A percentile compares a stretch with the other conserved stretches of the same genome.
Conservation (phyloP, 1,139 yeast species). For the Hemisphaericaspora xylanilytica region DNA sequence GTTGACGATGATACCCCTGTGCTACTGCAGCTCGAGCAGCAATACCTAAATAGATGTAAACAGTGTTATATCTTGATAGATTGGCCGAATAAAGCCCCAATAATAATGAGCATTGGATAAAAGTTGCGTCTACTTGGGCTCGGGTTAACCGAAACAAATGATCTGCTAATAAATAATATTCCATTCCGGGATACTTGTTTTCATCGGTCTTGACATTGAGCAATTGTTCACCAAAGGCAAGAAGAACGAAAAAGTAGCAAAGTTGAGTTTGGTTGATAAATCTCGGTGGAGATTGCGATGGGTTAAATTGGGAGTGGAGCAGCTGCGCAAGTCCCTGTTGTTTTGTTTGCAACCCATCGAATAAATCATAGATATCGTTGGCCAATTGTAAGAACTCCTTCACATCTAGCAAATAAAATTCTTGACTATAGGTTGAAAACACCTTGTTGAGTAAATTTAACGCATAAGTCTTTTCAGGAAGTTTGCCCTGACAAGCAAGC, state of each 20-base stretch:
- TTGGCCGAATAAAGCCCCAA: constrained; percentile 50
- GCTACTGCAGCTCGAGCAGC: constrained; percentile 48
- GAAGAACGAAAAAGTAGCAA: constrained; percentile 31
- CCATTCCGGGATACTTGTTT: constrained; percentile 30
- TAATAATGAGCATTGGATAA: constrained; percentile 45
- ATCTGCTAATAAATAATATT: constrained; percentile 38
- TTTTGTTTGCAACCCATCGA: constrained; percentile 20
- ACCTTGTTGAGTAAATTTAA: constrained; percentile 29
- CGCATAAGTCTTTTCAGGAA: constrained; percentile 31
- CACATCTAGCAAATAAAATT: constrained; percentile 34
- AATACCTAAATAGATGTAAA: constrained; percentile 49
- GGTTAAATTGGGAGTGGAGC: not conserved
- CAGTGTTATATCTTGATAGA: constrained; percentile 46
- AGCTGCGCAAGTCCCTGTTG: constrained; percentile 10
- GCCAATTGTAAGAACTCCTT: constrained; percentile 8
- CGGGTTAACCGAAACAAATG: constrained; percentile 39
- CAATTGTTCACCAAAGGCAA: constrained; percentile 42
- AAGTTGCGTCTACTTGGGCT: constrained; percentile 38
- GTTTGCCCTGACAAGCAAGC: constrained; percentile 7
- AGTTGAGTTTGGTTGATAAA: constrained; percentile 13
- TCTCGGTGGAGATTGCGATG: not conserved
- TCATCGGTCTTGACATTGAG: constrained; percentile 14
- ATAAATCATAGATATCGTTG: constrained; percentile 28
- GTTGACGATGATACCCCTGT: constrained; percentile 44
- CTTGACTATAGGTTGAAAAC: constrained; percentile 34